Conservation (phyloP, 1,284 basidiomycete genomes). For the Sanghuangporus baumii region DNA sequence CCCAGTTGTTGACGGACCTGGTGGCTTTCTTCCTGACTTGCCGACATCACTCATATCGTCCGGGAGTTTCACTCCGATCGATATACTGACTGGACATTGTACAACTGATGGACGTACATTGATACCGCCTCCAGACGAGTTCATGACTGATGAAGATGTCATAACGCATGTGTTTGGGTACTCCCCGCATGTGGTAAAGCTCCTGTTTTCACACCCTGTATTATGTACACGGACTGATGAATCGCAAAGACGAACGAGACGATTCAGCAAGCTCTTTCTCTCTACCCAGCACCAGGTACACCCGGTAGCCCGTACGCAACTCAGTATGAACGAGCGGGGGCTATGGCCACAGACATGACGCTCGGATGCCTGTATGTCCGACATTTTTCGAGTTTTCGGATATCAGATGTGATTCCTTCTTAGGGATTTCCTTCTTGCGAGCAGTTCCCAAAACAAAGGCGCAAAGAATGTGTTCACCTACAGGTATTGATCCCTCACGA, state of each 20-base stretch:
- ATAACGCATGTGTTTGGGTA: slow-evolving; percentile 33
- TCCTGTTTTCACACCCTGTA: background rate
- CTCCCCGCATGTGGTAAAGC: slow-evolving; percentile 30
- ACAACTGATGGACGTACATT: slow-evolving; percentile 38
- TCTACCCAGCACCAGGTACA: slow-evolving; percentile 34
- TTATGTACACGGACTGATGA: background rate
- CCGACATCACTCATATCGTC: slow-evolving; percentile 35
- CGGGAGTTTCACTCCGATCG: slow-evolving; percentile 34
- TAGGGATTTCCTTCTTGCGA: slow-evolving; percentile 38
- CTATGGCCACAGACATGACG: slow-evolving; percentile 37
- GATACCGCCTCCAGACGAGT: slow-evolving; percentile 32
- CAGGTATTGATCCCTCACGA: background rate
- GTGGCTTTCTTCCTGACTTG: slow-evolving; percentile 36
- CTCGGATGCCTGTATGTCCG: slow-evolving; percentile 40
- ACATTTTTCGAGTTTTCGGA: background rate
- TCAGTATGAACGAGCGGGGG: slow-evolving; percentile 37
- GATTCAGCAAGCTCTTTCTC: slow-evolving; percentile 30
- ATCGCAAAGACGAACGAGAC: slow-evolving; percentile 24
- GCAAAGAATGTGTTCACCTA: slow-evolving; percentile 32
- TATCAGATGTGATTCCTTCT: background rate
- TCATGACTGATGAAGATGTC: slow-evolving; percentile 37
- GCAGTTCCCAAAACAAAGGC: slow-evolving; percentile 28
- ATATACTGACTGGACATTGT: slow-evolving; percentile 40
- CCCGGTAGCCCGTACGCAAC: slow-evolving; percentile 34
- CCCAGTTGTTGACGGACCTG: slow-evolving; percentile 34